Conservation (phyloP, 1,284 basidiomycete species). For the Heterobasidion occidentale region DNA sequence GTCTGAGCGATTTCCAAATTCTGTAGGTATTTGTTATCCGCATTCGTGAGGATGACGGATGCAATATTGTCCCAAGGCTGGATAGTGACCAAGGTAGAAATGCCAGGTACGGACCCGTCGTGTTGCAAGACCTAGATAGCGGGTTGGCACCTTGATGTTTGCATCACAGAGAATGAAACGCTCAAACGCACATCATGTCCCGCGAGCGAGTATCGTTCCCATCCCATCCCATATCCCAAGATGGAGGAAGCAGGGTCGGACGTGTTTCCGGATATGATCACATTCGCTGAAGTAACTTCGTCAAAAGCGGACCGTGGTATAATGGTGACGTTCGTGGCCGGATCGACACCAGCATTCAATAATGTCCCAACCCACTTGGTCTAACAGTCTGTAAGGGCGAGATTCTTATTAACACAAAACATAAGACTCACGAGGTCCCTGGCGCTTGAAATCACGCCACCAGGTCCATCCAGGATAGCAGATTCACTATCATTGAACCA, state of each 20-base stretch:
- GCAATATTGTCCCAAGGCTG: constrained; percentile 26
- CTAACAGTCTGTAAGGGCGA: constrained; percentile 10
- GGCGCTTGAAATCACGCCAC: constrained; percentile 24
- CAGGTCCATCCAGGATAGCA: constrained; percentile 20
- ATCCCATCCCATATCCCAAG: constrained; percentile 34
- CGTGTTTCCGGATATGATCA: constrained; percentile 7
- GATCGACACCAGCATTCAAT: constrained; percentile 20
- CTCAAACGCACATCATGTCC: constrained; percentile 25
- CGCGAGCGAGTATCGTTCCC: constrained; percentile 27
- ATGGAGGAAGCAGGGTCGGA: constrained; percentile 10
- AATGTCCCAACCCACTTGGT: constrained; percentile 21
- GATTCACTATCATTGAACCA: constrained; percentile 17
- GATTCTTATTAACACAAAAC: background rate
- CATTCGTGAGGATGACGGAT: constrained; percentile 32
- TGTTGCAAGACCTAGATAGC: constrained; percentile 25
- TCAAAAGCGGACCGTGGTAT: constrained; percentile 18
- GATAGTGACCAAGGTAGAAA: constrained; percentile 26
- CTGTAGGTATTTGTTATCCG: constrained; percentile 20
- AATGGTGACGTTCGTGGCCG: constrained; percentile 16
- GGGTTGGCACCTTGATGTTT: background rate
- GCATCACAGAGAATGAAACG: background rate
- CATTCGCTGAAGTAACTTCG: constrained; percentile 18
- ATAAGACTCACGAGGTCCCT: constrained; percentile 18
- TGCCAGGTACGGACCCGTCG: constrained; percentile 32
- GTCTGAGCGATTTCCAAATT: background rate